phyloP scores from a whole-genome alignment of 2,329 filamentous ascomycete species.

The Cladosporium oxysporum region DNA sequence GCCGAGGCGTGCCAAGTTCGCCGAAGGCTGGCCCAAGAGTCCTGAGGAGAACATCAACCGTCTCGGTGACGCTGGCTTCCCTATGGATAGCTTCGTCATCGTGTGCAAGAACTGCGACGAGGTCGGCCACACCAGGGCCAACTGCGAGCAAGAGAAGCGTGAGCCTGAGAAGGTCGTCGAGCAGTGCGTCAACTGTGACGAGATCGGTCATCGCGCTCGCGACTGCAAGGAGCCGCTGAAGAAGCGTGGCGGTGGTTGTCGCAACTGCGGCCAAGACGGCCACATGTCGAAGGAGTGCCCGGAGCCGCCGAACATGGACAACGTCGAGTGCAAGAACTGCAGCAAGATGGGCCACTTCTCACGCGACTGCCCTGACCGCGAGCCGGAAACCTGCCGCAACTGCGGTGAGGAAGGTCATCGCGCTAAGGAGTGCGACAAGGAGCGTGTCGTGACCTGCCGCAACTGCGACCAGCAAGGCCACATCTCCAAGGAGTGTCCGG shows the following conservation, averaged over 20 bases:
- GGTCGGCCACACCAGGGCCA: constrained; percentile 50
- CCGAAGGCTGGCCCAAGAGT: constrained; percentile 51
- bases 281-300: constrained; percentile 43
- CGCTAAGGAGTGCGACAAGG: constrained; percentile 37
- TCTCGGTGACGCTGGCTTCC: constrained; percentile 53
- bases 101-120: constrained; percentile 55
- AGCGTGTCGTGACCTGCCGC: constrained; percentile 38
- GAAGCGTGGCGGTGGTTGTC: constrained; percentile 41
- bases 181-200: constrained; percentile 54
- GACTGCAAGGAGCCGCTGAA: constrained; percentile 63
- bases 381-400: constrained; percentile 38
- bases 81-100: constrained; percentile 51
- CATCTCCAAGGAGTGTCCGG: constrained; percentile 64
- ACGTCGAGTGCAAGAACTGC: constrained; percentile 47
- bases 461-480: constrained; percentile 55
- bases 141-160: constrained; percentile 51
- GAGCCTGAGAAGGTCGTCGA: constrained; percentile 41
- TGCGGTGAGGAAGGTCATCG: constrained; percentile 38
- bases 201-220: constrained; percentile 57
- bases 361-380: constrained; percentile 36
- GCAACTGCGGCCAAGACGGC: constrained; percentile 37
- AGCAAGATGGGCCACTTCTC: constrained; percentile 41
- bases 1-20: constrained; percentile 49
- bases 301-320: constrained; percentile 40
- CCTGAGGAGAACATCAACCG: constrained; percentile 55